Base-by-base conservation (phyloP, 2,329 filamentous ascomycete species). In the Zopfia rhizophila region DNA sequence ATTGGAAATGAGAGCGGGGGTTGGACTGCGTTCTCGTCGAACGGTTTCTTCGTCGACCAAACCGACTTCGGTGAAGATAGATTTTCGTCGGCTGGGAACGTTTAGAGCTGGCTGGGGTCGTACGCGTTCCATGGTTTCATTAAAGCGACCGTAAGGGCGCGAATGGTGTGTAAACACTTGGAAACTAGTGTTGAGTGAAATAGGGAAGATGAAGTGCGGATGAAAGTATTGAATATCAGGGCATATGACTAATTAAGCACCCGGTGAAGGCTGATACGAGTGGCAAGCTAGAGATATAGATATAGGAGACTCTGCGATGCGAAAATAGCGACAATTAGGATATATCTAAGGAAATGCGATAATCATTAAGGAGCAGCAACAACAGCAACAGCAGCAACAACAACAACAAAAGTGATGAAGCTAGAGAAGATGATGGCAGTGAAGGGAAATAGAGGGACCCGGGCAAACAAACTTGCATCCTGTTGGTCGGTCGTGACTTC, bases 11-110 rank as follows among this genome's bases (percentile, higher is more conserved):
- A 65, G 50, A 24, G 55, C 58, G 4, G 63, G 60, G n/a, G 65
- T 50, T 5, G 66, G 65, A 27, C 56, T 67, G 16, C 67, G 60
- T 41, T 66, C 64, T 12, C 59, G 49, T 42, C 50, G 53, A 13
- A 65, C 58, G 3, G 52, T 65, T 8, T 62, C 53, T 53, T 69
- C 65, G 24, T 72, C 66, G 24, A 70, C 60, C 39, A 72, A 35
- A n/a, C 68, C 68, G 21, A 72, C 68, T 49, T 72, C 68, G 41
- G 61, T 58, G 42, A 72, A 72, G 29, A 71, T 59, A 7, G 68
- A 70, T 44, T 63, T 63, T 35, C 67, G 61, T 10, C 63, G 62
- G 29, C 45, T 48, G 29, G 55, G 32, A 24, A 47, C 40, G 17
- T 33, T 30, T n/a, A 41, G 28, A n/a, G 56, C 57, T 44, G 63